phyloP scores from a whole-genome alignment of 129 eudicot genomes.

The Kitagawia praeruptora region DNA sequence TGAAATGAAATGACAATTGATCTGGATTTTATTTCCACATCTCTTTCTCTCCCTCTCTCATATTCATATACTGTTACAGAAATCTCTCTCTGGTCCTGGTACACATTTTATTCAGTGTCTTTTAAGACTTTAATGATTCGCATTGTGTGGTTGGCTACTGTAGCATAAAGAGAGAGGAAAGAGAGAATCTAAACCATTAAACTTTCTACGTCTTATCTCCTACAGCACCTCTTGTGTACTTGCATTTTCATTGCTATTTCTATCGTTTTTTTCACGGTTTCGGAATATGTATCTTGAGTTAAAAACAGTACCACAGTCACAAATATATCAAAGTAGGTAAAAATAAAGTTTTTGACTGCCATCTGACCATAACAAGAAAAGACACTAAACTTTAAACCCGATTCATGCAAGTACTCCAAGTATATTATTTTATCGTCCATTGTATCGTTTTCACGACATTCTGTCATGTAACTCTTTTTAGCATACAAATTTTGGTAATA shows the following conservation, averaged over 20 bases:
- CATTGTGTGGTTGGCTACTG: slow-evolving; percentile 25
- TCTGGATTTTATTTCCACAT: not conserved
- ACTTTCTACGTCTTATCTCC: slow-evolving; percentile 9
- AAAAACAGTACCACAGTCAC: slow-evolving; percentile 8
- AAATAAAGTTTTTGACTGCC: not conserved
- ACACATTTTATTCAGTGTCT: slow-evolving; percentile 3
- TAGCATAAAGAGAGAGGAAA: slow-evolving; percentile 24
- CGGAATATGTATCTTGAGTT: slow-evolving; percentile 14
- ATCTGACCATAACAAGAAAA: not conserved
- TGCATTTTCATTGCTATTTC: slow-evolving; percentile 5
- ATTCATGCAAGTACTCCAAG: slow-evolving; percentile 15
- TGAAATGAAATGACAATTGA: not conserved
- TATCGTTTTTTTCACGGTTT: slow-evolving; percentile 12
- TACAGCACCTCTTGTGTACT: not conserved
- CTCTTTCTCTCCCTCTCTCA: not conserved
- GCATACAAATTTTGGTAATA: not conserved
- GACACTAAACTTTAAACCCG: not conserved
- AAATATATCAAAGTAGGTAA: not conserved
- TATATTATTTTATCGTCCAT: not conserved
- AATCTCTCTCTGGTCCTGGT: not conserved
- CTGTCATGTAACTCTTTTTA: not conserved
- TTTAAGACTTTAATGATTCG: slow-evolving; percentile 21
- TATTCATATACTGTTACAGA: not conserved
- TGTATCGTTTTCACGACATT: not conserved
- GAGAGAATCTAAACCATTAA: not conserved